Percentiles rank a stretch among this genome's conserved stretches.
phyloP scores from a whole-genome alignment of 306 rosid species.

The Styphnolobium japonicum region DNA sequence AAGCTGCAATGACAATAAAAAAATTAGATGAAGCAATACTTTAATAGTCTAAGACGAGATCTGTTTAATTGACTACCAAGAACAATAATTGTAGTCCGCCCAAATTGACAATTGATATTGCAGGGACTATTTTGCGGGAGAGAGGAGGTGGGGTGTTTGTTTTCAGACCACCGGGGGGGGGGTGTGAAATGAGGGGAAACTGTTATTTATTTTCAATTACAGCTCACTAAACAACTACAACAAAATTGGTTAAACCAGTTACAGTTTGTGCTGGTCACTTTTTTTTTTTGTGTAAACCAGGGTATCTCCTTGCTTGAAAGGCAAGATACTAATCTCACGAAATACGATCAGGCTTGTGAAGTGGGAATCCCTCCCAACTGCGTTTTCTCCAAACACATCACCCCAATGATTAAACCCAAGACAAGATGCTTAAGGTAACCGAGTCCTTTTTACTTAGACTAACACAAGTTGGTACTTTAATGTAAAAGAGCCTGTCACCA shows the following conservation, averaged over 20 bases:
- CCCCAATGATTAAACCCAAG: too few species aligned
- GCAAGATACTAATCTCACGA: too few species aligned
- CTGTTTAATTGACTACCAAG: neutral
- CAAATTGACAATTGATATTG: conserved; percentile 4
- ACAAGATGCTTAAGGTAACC: too few species aligned
- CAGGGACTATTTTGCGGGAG: conserved; percentile 1
- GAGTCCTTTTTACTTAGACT: too few species aligned
- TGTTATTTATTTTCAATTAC: neutral
- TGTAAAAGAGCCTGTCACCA: neutral
- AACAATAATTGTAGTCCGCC: neutral
- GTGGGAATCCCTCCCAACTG: too few species aligned
- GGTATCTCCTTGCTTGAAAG: too few species aligned
- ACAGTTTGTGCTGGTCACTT: neutral
- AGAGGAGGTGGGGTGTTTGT: too few species aligned
- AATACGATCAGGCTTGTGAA: too few species aligned
- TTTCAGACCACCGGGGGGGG: too few species aligned
- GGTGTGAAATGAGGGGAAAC: neutral
- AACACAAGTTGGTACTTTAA: too few species aligned
- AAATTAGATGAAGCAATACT: neutral
- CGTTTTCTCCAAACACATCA: too few species aligned
- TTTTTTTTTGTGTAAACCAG: too few species aligned
- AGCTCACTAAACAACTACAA: neutral
- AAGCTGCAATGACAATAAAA: conserved; percentile 57
- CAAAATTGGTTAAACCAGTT: neutral
- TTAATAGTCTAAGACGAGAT: neutral